Base-by-base conservation (phyloP, 169 alveolate species). In the Cryptosporidium andersoni region DNA sequence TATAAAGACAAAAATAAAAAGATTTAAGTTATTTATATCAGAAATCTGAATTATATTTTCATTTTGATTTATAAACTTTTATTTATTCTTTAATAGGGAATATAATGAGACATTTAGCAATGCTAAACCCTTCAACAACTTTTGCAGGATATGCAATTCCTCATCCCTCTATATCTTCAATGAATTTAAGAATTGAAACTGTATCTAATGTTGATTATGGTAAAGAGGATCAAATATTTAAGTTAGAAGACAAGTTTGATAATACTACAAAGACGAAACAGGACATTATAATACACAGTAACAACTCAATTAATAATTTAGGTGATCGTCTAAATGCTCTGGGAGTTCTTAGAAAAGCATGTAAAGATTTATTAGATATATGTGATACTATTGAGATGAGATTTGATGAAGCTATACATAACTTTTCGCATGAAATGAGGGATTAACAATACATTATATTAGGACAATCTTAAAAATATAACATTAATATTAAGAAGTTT, bases 91-190 rank as follows among this genome's bases (percentile, higher is more conserved):
- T 25, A 16, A n/a, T 48, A 74, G 85, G 85, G 14, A 74, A 74
- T 55, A 68, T 48, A n/a, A 5, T 74, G 16, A 66, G 85, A 4
- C 85, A 74, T 25, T 16, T 74, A 64, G 85, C 85, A 14, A 74
- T 74, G 85, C 16, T 74, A 55, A 74, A 74, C 47, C 85, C 85
- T 48, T 55, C 55, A 43, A 74, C 85, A 45, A 74, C 85, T 34
- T 74, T 74, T 25, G 85, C 85, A 60, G 85, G 85, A 1, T 74
- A 74, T 74, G 85, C 85, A 74, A 74, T 74, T 48, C 85, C 85
- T 4, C 85, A 74, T 43, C 85, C 85, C 42, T 74, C 85, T 58
- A 74, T 74, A 7, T 58, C 67, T 34, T 45, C 62, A 11, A 74
- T 74, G 85, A 74, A 74, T 43, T 48, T 74, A 25, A 74, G 85